Base-by-base conservation (phyloP, 345 rosid species). In the Eucalyptus erythrocorys region DNA sequence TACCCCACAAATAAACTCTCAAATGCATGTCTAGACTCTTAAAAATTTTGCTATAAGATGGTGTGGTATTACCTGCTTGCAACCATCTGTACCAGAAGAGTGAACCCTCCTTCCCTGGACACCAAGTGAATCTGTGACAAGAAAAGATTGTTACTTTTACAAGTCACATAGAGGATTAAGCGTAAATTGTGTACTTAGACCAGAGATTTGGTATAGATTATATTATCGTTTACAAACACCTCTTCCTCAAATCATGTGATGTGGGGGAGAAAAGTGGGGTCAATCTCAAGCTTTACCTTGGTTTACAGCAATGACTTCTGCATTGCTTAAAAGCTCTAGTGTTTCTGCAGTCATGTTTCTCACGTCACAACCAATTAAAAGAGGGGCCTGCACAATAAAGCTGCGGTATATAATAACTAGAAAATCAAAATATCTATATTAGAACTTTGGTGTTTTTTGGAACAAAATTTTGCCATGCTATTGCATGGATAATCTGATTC, bases 101-200 rank as follows among this genome's bases (percentile, higher is more conserved):
- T 92, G 86, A 79, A 97, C 95, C 92, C 92, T 97, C 90, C 99
- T 96, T 91, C 99, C 99, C 91, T 98, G 99, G 90, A 98, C 96
- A 45, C 99, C 99, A n/a, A 98, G 97, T n/a, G 96, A 92, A 87
- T 98, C 99, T 98, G 96, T 89, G 84, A 76, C 47, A 76, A 91
- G 55, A 87, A 51, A 86, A 84, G 86, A 34, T n/a, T 48, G 37
- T 50, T 43, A 47, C n/a, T 32, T 84, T 55, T 10, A 21, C 48
- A 27, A 17, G n/a, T 10, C 55, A 42, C 57, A 17, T 7, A 26
- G 53, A 79, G 45, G 7, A 53, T 49, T 17, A 30, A 32, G 12
- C 49, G 48, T 50, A 32, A 71, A 6, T 50, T 45, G 15, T 57
- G 42, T 21, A 22, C 27, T 21, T 40, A 26, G 47, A 76, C 47